Evolutionary conservation across 805 yeast species (phyloP).

Genomic region (Candida palmyrensis): DNA sequence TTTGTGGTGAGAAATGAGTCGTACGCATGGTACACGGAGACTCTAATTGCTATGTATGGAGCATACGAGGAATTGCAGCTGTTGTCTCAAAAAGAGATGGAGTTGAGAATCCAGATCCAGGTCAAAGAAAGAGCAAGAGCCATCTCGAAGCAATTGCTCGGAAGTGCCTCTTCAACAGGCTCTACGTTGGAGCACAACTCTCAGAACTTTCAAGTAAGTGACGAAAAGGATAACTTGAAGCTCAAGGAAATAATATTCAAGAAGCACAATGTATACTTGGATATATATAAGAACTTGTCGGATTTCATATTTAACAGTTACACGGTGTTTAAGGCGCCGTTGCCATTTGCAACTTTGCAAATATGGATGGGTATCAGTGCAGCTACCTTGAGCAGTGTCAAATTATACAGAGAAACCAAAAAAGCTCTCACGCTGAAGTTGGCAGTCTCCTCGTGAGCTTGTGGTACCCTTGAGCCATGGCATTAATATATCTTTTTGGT

Average conservation of each 20-base stretch:
- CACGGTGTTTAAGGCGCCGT: constrained; percentile 32
- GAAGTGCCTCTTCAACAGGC: constrained; percentile 10
- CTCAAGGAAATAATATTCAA: constrained; percentile 31
- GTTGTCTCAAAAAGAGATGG: constrained; percentile 46
- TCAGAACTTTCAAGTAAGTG: constrained; percentile 12
- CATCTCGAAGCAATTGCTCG: constrained; percentile 36
- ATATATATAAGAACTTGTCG: constrained; percentile 32
- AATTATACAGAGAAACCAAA: constrained; percentile 34
- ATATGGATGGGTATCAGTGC: constrained; percentile 44
- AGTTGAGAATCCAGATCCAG: constrained; percentile 52
- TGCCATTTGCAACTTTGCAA: constrained; percentile 36
- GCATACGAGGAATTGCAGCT: constrained; percentile 39
- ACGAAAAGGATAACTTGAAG: constrained; percentile 15
- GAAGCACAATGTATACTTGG: constrained; percentile 33
- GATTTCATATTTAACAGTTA: constrained; percentile 38
- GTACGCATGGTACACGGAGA: constrained; percentile 65
- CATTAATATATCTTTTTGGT: too few species aligned
- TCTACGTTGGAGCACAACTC: constrained; percentile 8
- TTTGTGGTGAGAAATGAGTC: constrained; percentile 55
- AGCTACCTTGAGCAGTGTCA: constrained; percentile 30
- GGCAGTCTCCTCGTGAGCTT: too few species aligned
- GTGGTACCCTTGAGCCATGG: too few species aligned
- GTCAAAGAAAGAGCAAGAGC: constrained; percentile 52
- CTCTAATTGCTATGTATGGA: constrained; percentile 51
- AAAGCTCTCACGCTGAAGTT: too few species aligned